Base-by-base conservation (phyloP, 305 asterid species). In the Fraxinus floribunda region DNA sequence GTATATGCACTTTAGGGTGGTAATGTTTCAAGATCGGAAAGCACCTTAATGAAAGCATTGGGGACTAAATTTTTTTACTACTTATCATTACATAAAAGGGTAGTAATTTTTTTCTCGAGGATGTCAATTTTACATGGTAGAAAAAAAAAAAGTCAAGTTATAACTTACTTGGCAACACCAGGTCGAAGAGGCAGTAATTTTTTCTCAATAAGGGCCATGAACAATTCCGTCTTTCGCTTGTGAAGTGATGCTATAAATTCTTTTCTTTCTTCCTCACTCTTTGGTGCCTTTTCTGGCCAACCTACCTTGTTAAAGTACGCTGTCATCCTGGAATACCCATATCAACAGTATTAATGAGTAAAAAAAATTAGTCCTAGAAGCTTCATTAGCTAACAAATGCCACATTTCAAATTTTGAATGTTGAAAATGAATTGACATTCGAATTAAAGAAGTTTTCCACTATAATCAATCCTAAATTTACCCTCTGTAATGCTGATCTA, bases 251-350 rank as follows among this genome's bases (percentile, higher is more conserved):
- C 98, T 78, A 95, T 87, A 86, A 94, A 95, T n/a, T 83, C 86
- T 88, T 94, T 95, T 88, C 98, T 88, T 85, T 93, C 97, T 80
- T 86, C 91, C 18, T 95, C 97, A n/a, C 88, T 83, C 83, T 89
- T 94, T n/a, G 98, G 98, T 8, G 98, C 97, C 38, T 92, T 94
- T 16, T 94, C 98, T 11, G 98, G 98, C 98, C 98, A 95, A 13
- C 98, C 98, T 11, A 89, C 97, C 88, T 91, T 89, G 86, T 91
- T 95, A 79, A 95, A 95, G 89, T 95, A 94, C 41, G 98, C 97
- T 16, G 98, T 95, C 98, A 95, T 95, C 94, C 98, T 95, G 52
- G 34, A 82, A 20, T 13, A 85, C 76, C 66, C 64, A 60, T 76
- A 79, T 66, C 75, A 82, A 72, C 62, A 60, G 64, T 41, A 36